A percentile compares a stretch with the other conserved stretches of the same genome.
These are phyloP conservation scores for Quaeritorhiza haematococci DNA, from an alignment of 371 early-diverging fungal species.

Conservation along the genomic window DNA sequence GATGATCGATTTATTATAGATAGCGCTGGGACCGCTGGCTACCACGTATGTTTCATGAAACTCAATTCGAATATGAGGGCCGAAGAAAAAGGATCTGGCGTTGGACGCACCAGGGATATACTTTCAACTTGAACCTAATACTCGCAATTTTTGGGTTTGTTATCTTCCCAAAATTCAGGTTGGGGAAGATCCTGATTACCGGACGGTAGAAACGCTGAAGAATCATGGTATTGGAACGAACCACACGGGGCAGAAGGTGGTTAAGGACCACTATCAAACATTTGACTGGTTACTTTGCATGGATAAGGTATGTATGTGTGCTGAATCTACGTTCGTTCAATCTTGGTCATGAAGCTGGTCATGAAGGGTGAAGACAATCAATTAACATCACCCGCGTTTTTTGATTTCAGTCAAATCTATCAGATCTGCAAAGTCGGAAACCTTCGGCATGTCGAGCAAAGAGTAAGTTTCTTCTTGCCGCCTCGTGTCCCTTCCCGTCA, in stretches of 20 bases:
- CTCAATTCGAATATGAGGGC: no score
- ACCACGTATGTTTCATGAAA: slow-evolving; percentile 66
- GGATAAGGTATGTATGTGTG: slow-evolving; percentile 25
- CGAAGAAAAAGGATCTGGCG: no score
- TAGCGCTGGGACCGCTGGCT: slow-evolving; percentile 82
- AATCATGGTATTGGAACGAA: slow-evolving; percentile 75
- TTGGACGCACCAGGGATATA: not conserved
- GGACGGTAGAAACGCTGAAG: slow-evolving; percentile 66
- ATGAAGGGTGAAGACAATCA: no score
- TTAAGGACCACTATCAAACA: slow-evolving; percentile 50
- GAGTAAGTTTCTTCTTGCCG: no score
- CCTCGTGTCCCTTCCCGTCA: no score
- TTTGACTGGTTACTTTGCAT: slow-evolving; percentile 81
- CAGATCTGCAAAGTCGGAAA: slow-evolving; percentile 51
- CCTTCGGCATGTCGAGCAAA: slow-evolving; percentile 41
- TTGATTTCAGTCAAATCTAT: slow-evolving; percentile 52
- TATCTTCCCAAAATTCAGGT: slow-evolving; percentile 25
- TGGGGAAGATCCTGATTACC: slow-evolving; percentile 68
- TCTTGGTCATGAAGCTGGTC: slow-evolving; percentile 17
- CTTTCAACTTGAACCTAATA: not conserved
- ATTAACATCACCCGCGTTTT: slow-evolving; percentile 2
- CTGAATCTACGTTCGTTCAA: not conserved
- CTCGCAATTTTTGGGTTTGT: not conserved
- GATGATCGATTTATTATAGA: slow-evolving; percentile 59
- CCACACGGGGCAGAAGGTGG: slow-evolving; percentile 70